These are phyloP conservation scores for Nevesoporus exiguus DNA, from an alignment of 768 basidiomycete species.

Conservation along the genomic window DNA sequence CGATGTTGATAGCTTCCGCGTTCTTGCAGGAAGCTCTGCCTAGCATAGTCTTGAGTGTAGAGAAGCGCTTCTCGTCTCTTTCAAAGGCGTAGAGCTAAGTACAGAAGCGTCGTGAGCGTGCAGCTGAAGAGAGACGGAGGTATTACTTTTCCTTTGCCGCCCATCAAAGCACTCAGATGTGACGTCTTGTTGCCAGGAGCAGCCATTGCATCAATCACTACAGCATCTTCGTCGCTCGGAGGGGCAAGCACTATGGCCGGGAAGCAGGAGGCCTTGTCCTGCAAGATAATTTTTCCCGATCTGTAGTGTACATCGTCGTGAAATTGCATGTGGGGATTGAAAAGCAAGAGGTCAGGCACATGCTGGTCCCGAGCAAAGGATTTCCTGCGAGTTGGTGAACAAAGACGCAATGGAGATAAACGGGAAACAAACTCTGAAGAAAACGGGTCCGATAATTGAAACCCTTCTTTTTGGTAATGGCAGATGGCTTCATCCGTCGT, in stretches of 20 bases:
- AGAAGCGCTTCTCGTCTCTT: conserved; percentile 75
- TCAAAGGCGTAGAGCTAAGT: conserved; percentile 83
- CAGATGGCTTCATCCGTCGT: conserved; percentile 60
- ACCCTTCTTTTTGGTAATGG: conserved; percentile 56
- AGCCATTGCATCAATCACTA: conserved; percentile 90
- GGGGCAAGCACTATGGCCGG: conserved; percentile 86
- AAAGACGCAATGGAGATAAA: not conserved
- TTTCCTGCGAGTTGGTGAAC: conserved; percentile 38
- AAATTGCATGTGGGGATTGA: conserved; percentile 64
- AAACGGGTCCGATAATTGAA: conserved; percentile 48
- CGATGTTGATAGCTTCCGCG: conserved; percentile 66
- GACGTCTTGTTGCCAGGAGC: conserved; percentile 99
- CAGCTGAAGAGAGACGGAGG: not conserved
- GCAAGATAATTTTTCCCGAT: conserved; percentile 82
- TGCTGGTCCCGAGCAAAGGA: conserved; percentile 75
- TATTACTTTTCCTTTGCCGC: conserved; percentile 70
- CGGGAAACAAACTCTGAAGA: conserved; percentile 42
- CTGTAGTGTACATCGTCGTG: conserved; percentile 70
- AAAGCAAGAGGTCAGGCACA: conserved; percentile 76
- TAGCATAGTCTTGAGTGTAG: conserved; percentile 83
- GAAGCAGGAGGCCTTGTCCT: conserved; percentile 98
- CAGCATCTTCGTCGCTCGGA: conserved; percentile 44
- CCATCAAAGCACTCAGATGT: conserved; percentile 86
- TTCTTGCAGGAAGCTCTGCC: conserved; percentile 81
- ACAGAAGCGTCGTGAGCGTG: not conserved